These are phyloP conservation scores for Turnera subulata DNA, from an alignment of 345 rosid genomes.

Conservation along the genomic window DNA sequence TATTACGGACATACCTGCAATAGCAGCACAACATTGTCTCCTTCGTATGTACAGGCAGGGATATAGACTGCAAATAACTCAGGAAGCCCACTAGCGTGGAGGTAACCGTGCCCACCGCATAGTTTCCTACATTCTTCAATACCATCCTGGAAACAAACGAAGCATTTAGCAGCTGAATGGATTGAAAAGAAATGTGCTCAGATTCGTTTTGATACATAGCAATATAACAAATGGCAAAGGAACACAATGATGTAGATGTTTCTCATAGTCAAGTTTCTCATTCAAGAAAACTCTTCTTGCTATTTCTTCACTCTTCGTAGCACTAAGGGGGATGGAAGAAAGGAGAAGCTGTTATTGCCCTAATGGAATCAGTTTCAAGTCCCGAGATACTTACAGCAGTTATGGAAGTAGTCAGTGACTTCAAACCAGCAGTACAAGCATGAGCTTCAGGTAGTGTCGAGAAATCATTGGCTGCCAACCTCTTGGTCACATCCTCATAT, in stretches of 20 bases:
- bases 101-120: slow-evolving; percentile 99
- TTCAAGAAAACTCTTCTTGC: too few relatives aligned
- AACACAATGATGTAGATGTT: too few relatives aligned
- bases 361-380: too few relatives aligned
- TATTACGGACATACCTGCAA: slow-evolving; percentile 53
- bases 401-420: slow-evolving; percentile 86
- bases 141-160: slow-evolving; percentile 57
- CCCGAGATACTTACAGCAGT: slow-evolving; percentile 73
- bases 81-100: slow-evolving; percentile 91
- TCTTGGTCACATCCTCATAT: slow-evolving; percentile 79
- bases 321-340: too few relatives aligned
- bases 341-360: too few relatives aligned
- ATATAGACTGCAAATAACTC: slow-evolving; percentile 94
- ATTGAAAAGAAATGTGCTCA: background rate
- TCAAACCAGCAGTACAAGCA: slow-evolving; percentile 98
- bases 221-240: too few relatives aligned
- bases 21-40: slow-evolving; percentile 90
- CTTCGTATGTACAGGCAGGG: slow-evolving; percentile 97
- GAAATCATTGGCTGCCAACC: slow-evolving; percentile 84
- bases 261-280: too few relatives aligned
- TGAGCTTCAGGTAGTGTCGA: slow-evolving; percentile 95
- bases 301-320: too few relatives aligned
- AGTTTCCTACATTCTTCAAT: slow-evolving; percentile 98
- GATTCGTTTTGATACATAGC: too few relatives aligned
- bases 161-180: background rate